These are phyloP conservation scores for Penicillium sp. DNA, from an alignment of 2,329 filamentous ascomycete species.

Conservation along the genomic window DNA sequence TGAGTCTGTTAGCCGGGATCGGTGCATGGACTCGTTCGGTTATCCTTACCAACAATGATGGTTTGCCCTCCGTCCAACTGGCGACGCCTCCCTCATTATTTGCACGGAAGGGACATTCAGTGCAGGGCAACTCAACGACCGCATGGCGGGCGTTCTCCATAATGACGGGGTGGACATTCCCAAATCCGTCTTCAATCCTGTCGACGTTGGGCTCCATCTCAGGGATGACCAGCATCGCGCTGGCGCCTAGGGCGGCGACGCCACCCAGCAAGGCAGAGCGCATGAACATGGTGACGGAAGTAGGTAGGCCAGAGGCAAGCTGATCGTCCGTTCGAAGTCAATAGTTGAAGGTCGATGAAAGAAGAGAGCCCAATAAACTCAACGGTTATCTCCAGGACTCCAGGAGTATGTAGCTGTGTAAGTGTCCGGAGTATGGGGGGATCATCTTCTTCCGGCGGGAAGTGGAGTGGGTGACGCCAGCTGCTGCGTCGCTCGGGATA, in stretches of 20 bases:
- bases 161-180: conserved; percentile 27
- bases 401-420: conserved; percentile 7
- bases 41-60: conserved; percentile 37
- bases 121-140: conserved; percentile 34
- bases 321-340: not conserved
- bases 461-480: conserved; percentile 14
- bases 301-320: not conserved
- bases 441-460: conserved; percentile 6
- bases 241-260: conserved; percentile 34
- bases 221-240: conserved; percentile 40
- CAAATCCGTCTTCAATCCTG: conserved; percentile 19
- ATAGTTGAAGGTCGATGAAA: not conserved
- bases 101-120: conserved; percentile 40
- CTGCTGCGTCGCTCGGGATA: conserved; percentile 5
- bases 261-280: conserved; percentile 35
- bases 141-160: conserved; percentile 27
- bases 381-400: conserved; percentile 1
- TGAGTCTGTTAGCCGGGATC: not conserved
- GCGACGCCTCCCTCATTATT: conserved; percentile 27
- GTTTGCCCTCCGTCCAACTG: conserved; percentile 35
- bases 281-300: conserved; percentile 32
- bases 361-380: not conserved
- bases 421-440: not conserved
- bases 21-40: not conserved
- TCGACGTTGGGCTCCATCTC: conserved; percentile 28